A percentile compares a stretch with the other conserved stretches of the same genome.
phyloP scores from a whole-genome alignment of 306 rosid species.

The Prunus persica region DNA sequence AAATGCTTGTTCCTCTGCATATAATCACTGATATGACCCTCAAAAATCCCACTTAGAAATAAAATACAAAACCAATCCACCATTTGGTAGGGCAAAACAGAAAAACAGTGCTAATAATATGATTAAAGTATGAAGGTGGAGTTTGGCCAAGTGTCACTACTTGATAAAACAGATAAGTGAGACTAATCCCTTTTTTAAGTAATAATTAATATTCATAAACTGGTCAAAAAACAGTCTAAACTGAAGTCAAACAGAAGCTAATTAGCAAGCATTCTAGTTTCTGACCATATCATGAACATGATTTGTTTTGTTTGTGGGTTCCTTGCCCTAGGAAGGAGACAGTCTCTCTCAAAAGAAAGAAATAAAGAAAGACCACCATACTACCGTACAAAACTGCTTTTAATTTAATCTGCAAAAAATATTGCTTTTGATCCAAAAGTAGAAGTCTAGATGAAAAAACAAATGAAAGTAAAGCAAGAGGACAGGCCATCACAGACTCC shows the following conservation, averaged over 20 bases:
- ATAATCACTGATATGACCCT: neutral
- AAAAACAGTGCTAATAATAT: neutral
- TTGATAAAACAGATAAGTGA: neutral
- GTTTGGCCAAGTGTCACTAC: neutral
- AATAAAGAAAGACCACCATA: neutral
- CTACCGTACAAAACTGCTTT: neutral
- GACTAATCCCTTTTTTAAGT: neutral
- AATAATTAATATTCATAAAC: neutral
- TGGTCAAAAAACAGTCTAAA: slow-evolving; percentile 5
- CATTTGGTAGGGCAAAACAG: no score
- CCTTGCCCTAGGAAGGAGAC: neutral
- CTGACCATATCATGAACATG: neutral
- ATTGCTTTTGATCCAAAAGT: neutral
- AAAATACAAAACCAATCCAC: neutral
- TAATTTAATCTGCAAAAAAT: neutral
- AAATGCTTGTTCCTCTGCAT: neutral
- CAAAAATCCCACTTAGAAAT: neutral
- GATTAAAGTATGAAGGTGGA: neutral
- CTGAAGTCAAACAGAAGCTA: slow-evolving; percentile 14
- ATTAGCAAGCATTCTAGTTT: neutral
- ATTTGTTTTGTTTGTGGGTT: neutral
- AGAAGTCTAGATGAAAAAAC: neutral
- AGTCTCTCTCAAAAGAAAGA: neutral
- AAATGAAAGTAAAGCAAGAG: slow-evolving; percentile 5
- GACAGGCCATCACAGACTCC: slow-evolving; percentile 11